Conservation (phyloP, 352 stramenopile genomes). For the Nothophytophthora sp. region DNA sequence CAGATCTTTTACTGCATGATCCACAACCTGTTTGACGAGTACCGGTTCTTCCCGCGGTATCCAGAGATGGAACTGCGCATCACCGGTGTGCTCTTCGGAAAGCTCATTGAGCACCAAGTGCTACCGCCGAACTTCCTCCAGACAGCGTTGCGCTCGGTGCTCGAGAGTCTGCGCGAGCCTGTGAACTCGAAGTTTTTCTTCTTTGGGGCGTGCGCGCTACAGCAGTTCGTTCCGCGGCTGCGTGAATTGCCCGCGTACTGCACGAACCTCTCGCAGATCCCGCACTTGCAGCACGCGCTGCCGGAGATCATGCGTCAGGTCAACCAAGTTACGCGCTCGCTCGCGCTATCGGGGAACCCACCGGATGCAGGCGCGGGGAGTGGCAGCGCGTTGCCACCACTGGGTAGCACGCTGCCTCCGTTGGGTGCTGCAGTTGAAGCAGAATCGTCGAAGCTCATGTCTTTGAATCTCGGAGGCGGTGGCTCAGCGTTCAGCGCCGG, state of each 20-base stretch:
- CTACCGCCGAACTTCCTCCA: conserved; percentile 98
- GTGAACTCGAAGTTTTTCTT: conserved; percentile 98
- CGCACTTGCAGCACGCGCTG: conserved; percentile 95
- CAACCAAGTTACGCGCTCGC: conserved; percentile 74
- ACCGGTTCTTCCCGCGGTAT: conserved; percentile 99
- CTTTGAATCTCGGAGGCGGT: conserved; percentile 21
- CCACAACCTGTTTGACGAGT: conserved; percentile 99
- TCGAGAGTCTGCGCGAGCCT: conserved; percentile 96
- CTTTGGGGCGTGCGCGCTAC: conserved; percentile 98
- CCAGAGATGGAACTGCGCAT: conserved; percentile 99
- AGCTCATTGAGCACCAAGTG: conserved; percentile 98
- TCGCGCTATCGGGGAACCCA: conserved; percentile 43
- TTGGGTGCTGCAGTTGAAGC: conserved; percentile 14
- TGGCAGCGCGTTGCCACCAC: conserved; percentile 14
- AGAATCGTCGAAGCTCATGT: conserved; percentile 12
- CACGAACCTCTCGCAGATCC: conserved; percentile 98
- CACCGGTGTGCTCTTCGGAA: conserved; percentile 98
- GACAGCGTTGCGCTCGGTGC: conserved; percentile 96
- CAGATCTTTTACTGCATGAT: conserved; percentile 99
- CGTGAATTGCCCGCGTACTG: conserved; percentile 98
- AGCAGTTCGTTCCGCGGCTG: conserved; percentile 98
- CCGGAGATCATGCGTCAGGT: conserved; percentile 91
- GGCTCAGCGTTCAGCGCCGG: conserved; percentile 20
- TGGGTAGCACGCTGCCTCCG: conserved; percentile 21
- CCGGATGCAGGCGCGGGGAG: conserved; percentile 24